Evolutionary conservation across 495 filamentous ascomycete species (phyloP).

Genomic region (Durotheca rogersii): DNA sequence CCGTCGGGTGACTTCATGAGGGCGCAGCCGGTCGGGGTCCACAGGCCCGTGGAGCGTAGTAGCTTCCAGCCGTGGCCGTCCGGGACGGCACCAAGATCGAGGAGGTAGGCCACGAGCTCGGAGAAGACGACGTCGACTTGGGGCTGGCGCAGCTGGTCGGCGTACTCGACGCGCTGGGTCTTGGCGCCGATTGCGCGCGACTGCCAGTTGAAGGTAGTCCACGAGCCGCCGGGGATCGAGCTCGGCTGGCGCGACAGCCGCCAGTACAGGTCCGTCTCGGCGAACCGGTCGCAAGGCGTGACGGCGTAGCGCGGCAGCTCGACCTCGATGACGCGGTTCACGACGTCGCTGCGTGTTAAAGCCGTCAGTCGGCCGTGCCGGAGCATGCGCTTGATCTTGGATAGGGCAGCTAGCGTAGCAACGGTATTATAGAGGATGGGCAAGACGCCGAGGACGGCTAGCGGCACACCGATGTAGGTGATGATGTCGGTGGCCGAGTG

Average conservation of each 20-base stretch:
- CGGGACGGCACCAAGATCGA: constrained; percentile 64
- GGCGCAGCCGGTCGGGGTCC: constrained; percentile 62
- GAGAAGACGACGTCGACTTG: constrained; percentile 67
- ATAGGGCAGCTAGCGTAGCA: constrained; percentile 53
- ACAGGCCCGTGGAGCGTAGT: constrained; percentile 58
- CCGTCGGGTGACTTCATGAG: constrained; percentile 57
- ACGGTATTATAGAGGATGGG: constrained; percentile 65
- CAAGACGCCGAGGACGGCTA: constrained; percentile 66
- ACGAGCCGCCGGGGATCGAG: constrained; percentile 58
- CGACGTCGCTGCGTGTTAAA: constrained; percentile 60
- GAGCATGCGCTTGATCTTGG: constrained; percentile 58
- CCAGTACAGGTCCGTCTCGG: constrained; percentile 57
- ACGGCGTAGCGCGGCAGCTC: constrained; percentile 65
- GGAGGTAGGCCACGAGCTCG: constrained; percentile 58
- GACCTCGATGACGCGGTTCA: constrained; percentile 65
- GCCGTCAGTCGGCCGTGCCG: constrained; percentile 53
- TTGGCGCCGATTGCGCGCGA: constrained; percentile 58
- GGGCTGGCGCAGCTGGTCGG: constrained; percentile 62
- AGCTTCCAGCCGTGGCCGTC: constrained; percentile 59
- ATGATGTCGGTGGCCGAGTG: constrained; percentile 44
- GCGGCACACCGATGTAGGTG: constrained; percentile 61
- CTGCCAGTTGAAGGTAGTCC: constrained; percentile 67
- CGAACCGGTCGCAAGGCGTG: constrained; percentile 56
- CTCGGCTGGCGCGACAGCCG: constrained; percentile 47
- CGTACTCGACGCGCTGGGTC: constrained; percentile 62